A percentile compares a stretch with the other conserved stretches of the same genome.
Evolutionary conservation across 2,329 filamentous ascomycete genomes (phyloP).

Genomic region (Ophioceras dolichostomum): DNA sequence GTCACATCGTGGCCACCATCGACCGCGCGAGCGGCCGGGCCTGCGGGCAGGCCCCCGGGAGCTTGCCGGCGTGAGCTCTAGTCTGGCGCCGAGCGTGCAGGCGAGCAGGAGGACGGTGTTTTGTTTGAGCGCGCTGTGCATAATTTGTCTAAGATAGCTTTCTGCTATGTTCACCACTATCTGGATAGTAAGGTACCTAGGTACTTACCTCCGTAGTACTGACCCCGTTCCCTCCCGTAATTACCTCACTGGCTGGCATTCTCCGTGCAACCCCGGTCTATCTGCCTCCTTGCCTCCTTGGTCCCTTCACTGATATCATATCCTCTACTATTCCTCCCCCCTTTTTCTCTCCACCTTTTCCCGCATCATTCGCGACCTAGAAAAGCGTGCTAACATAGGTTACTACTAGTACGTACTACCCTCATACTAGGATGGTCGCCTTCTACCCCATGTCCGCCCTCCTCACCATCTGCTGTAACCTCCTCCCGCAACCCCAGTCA

Average conservation of each 20-base stretch:
- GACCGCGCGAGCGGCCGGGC: slow-evolving; percentile 42
- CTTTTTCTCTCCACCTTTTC: not conserved
- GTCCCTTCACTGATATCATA: too few relatives aligned
- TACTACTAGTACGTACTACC: too few relatives aligned
- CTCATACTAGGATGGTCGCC: slow-evolving; percentile 30
- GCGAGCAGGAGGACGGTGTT: slow-evolving; percentile 41
- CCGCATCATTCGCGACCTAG: not conserved
- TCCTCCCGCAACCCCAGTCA: slow-evolving; percentile 33
- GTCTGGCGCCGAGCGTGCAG: slow-evolving; percentile 38
- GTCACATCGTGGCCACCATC: slow-evolving; percentile 40
- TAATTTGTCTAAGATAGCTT: slow-evolving; percentile 30
- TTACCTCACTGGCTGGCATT: not conserved
- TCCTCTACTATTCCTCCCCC: too few relatives aligned
- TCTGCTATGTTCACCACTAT: slow-evolving; percentile 28
- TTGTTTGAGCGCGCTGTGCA: slow-evolving; percentile 30
- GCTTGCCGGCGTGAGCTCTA: slow-evolving; percentile 25
- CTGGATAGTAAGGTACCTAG: too few relatives aligned
- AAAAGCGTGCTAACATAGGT: too few relatives aligned
- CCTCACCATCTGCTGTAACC: slow-evolving; percentile 40
- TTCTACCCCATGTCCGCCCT: slow-evolving; percentile 45
- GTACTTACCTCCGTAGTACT: too few relatives aligned
- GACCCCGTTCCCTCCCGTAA: too few relatives aligned
- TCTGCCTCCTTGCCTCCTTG: too few relatives aligned
- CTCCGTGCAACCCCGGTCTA: not conserved
- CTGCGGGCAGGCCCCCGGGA: slow-evolving; percentile 20